Percentiles rank a stretch among this genome's conserved stretches.
Conservation (phyloP, 2,329 filamentous ascomycete genomes). For the Elsinoe australis region DNA sequence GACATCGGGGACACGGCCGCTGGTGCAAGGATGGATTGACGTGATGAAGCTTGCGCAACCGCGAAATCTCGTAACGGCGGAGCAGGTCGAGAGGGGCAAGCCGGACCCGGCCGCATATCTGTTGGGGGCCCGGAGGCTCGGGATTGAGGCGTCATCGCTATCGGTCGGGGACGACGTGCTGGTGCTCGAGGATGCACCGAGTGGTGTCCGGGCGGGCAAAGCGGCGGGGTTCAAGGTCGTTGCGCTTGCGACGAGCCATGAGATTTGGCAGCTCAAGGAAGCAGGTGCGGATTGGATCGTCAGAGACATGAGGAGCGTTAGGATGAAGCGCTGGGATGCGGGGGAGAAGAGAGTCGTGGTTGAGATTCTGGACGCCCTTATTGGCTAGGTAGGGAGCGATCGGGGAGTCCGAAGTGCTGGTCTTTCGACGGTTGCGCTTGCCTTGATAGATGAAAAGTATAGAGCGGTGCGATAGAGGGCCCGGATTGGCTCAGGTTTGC, state of each 20-base stretch:
- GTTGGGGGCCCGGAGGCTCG: slow-evolving; percentile 37
- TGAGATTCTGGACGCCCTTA: slow-evolving; percentile 58
- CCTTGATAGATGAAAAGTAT: no score
- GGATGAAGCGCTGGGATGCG: slow-evolving; percentile 48
- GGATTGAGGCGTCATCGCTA: slow-evolving; percentile 24
- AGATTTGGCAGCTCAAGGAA: slow-evolving; percentile 58
- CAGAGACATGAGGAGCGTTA: slow-evolving; percentile 66
- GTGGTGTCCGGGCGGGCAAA: slow-evolving; percentile 75
- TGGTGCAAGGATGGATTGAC: slow-evolving; percentile 45
- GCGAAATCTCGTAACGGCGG: slow-evolving; percentile 41
- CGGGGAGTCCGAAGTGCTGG: slow-evolving; percentile 1
- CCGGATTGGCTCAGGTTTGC: no score
- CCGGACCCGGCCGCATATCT: slow-evolving; percentile 45
- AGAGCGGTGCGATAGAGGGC: no score
- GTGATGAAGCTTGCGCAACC: slow-evolving; percentile 43
- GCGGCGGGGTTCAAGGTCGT: slow-evolving; percentile 78
- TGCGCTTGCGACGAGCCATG: slow-evolving; percentile 79
- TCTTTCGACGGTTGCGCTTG: no score
- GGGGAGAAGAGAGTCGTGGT: slow-evolving; percentile 55
- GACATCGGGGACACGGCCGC: slow-evolving; percentile 42
- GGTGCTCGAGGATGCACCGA: slow-evolving; percentile 83
- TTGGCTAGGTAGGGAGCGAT: slow-evolving; percentile 19
- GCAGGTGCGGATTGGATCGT: slow-evolving; percentile 87
- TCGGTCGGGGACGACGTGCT: slow-evolving; percentile 45
- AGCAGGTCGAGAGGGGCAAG: slow-evolving; percentile 44